Evolutionary conservation across 1,284 basidiomycete genomes (phyloP), one percentile per base, ranked within the genome.

Genomic region (Cystobasidium sp.): DNA sequence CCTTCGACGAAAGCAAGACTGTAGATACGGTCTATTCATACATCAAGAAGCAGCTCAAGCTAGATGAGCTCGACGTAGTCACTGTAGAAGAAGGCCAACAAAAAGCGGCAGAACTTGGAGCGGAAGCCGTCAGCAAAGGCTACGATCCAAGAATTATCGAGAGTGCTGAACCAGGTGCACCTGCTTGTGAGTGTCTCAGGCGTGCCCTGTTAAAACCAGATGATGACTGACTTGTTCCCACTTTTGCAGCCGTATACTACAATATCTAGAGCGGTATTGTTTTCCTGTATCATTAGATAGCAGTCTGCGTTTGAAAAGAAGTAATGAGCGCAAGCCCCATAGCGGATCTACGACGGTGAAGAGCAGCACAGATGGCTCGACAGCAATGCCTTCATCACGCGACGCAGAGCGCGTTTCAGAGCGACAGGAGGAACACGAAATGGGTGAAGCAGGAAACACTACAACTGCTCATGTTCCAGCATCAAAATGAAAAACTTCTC

Each of bases 1-100:
- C 90, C 1, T 98, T 97, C 86, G 89, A 91, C 7, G 96, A 99
- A 84, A 84, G 86, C 37, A 87, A 88, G n/a, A 89, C 93, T 22
- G 84, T 98, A 79, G 80, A 83, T 22, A 88, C 91, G 78, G 86
- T 93, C 66, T 80, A 89, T 78, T 89, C 91, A 0, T 97, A 97
- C 84, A 85, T 98, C 81, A 92, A 91, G 84, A 89, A 90, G 78
- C 90, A 91, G 18, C 85, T 98, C 82, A 88, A 86, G 78, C 86
- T 97, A 79, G 85, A 87, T 4, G 88, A 91, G 72, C 90, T 89
- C 10, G 87, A 91, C 76, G 85, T 94, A 6, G 82, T 89, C 76
- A 85, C 87, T 22, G 88, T 89, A n/a, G 88, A 91, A 66, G 90
- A 93, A 37, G 90, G 89, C 4, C 82, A 71, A 68, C 59, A 43